Conservation (phyloP, 75 land plant genomes). For the Pinus tabuliformis region DNA sequence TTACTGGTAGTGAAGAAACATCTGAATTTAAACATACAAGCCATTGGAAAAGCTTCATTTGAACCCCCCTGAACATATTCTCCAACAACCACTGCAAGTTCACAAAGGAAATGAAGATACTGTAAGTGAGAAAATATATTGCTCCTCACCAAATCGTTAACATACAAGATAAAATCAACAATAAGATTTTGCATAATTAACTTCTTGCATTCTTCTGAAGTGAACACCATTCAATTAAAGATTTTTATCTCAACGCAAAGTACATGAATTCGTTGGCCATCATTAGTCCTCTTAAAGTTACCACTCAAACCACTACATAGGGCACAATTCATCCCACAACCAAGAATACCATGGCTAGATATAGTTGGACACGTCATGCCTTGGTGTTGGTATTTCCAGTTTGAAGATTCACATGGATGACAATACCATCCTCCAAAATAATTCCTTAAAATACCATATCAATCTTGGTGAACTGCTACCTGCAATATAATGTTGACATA, state of each 20-base stretch:
- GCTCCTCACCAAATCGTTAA: not conserved
- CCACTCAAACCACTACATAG: conserved; percentile 73
- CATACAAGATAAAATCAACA: not conserved
- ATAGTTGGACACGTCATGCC: conserved; percentile 26
- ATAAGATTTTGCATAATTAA: not conserved
- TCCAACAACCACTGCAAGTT: conserved; percentile 71
- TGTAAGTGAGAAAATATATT: not conserved
- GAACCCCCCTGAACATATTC: conserved; percentile 63
- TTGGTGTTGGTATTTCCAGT: conserved; percentile 20
- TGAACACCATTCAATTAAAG: not conserved
- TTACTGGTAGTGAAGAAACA: not conserved
- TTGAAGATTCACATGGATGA: conserved; percentile 74
- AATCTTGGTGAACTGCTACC: conserved; percentile 88
- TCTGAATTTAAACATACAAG: conserved; percentile 51
- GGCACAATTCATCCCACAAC: conserved; percentile 57
- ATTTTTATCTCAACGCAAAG: conserved; percentile 83
- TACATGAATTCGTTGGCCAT: conserved; percentile 91
- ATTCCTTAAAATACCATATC: conserved; percentile 59
- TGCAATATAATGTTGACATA: conserved; percentile 15
- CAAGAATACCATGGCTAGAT: conserved; percentile 34
- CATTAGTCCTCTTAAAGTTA: conserved; percentile 72
- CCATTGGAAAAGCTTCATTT: conserved; percentile 55
- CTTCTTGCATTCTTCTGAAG: not conserved
- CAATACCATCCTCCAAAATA: conserved; percentile 73
- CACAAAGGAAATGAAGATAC: not conserved